A percentile compares a stretch with the other conserved stretches of the same genome.
phyloP scores from a whole-genome alignment of 768 basidiomycete genomes.

The Tricholoma furcatifolium region DNA sequence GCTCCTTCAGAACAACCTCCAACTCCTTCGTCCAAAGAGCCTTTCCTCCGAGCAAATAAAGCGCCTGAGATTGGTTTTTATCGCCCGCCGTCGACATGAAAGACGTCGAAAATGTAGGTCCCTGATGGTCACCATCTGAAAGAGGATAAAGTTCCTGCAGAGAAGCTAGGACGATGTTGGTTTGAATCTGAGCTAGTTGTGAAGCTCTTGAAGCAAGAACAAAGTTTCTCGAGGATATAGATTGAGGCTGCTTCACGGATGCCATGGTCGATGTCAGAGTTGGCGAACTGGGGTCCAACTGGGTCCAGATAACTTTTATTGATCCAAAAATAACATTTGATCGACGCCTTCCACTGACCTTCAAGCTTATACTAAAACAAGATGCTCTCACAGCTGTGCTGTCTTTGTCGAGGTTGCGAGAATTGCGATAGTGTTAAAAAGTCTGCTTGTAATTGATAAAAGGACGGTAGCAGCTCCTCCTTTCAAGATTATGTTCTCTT shows the following conservation, averaged over 20 bases:
- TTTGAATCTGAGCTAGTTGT: conserved; percentile 88
- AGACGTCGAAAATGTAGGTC: conserved; percentile 40
- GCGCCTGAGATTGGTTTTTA: conserved; percentile 82
- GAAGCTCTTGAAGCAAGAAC: conserved; percentile 84
- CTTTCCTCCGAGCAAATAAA: conserved; percentile 90
- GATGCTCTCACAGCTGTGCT: not conserved
- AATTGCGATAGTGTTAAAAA: too few relatives aligned
- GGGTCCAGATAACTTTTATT: conserved; percentile 4
- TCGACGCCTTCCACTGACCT: not conserved
- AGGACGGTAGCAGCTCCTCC: too few relatives aligned
- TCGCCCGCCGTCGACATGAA: conserved; percentile 76
- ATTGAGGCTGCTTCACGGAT: conserved; percentile 4
- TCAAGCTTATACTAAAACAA: too few relatives aligned
- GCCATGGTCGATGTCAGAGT: conserved; percentile 9
- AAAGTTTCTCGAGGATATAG: conserved; percentile 46
- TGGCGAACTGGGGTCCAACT: not conserved
- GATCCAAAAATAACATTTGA: not conserved
- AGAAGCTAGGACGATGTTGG: conserved; percentile 69
- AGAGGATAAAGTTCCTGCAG: conserved; percentile 58
- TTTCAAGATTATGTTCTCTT: too few relatives aligned
- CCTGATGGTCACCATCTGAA: conserved; percentile 19
- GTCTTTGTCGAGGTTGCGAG: not conserved
- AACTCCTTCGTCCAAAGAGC: conserved; percentile 96
- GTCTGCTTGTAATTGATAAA: too few relatives aligned
- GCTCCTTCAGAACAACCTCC: conserved; percentile 75